Percentiles rank a stretch among this genome's conserved stretches.
Conservation (phyloP, 2,329 filamentous ascomycete species). For the Penicillium sp. region DNA sequence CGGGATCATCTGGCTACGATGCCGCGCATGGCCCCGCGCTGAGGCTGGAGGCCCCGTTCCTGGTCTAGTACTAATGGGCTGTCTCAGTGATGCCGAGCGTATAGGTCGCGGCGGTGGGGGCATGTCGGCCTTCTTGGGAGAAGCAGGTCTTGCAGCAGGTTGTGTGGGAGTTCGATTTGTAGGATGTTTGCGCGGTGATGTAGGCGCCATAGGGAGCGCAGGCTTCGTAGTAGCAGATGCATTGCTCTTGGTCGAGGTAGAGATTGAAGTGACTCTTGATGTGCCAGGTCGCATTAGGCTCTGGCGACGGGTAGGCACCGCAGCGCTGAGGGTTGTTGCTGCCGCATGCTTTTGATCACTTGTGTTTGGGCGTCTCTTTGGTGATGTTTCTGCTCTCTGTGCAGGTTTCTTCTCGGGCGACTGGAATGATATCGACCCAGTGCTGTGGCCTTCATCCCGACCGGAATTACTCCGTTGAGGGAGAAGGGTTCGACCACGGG, state of each 20-base stretch:
- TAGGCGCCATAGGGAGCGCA: slow-evolving; percentile 19
- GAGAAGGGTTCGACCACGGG: slow-evolving; percentile 36
- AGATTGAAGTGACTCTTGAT: slow-evolving; percentile 18
- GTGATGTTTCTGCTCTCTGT: slow-evolving; percentile 22
- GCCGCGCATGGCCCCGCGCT: slow-evolving; percentile 35
- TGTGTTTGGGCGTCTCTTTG: slow-evolving; percentile 13
- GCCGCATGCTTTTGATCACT: slow-evolving; percentile 13
- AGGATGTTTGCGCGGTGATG: slow-evolving; percentile 31
- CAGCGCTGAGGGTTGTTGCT: background rate
- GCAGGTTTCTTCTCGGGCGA: slow-evolving; percentile 22
- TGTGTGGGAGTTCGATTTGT: slow-evolving; percentile 15
- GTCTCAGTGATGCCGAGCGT: slow-evolving; percentile 43
- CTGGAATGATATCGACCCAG: slow-evolving; percentile 23
- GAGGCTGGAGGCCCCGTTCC: slow-evolving; percentile 20
- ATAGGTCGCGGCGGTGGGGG: slow-evolving; percentile 37
- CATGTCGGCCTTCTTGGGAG: slow-evolving; percentile 39
- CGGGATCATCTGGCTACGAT: slow-evolving; percentile 40
- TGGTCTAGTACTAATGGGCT: slow-evolving; percentile 28
- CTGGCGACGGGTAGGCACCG: slow-evolving; percentile 29
- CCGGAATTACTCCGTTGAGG: slow-evolving; percentile 32
- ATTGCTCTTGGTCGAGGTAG: slow-evolving; percentile 16
- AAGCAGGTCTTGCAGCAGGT: slow-evolving; percentile 19
- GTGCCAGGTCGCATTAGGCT: slow-evolving; percentile 35
- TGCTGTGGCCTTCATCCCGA: slow-evolving; percentile 23
- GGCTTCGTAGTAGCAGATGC: slow-evolving; percentile 24